Percentiles rank a stretch among this genome's conserved stretches.
These are phyloP conservation scores for Fomitopsis schrenkii DNA, from an alignment of 1,284 basidiomycete species.

Conservation along the genomic window DNA sequence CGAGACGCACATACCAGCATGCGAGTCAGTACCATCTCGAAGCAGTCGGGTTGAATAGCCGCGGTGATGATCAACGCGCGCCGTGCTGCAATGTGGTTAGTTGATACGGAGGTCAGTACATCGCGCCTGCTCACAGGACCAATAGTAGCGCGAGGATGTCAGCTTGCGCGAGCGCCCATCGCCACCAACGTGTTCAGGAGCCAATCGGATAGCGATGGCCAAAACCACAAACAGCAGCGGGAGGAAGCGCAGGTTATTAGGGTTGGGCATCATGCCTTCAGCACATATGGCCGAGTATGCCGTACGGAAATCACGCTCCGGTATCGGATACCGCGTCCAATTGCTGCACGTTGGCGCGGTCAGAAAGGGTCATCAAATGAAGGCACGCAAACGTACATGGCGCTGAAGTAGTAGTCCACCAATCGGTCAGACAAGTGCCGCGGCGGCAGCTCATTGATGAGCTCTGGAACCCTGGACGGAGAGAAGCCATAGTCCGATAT, in stretches of 20 bases:
- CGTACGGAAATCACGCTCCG: constrained; percentile 79
- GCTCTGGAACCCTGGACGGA: constrained; percentile 83
- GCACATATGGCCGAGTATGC: constrained; percentile 80
- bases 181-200: constrained; percentile 81
- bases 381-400: constrained; percentile 50
- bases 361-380: not conserved
- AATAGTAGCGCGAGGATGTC: constrained; percentile 86
- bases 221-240: constrained; percentile 91
- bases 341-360: constrained; percentile 51
- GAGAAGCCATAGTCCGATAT: constrained; percentile 89
- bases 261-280: constrained; percentile 71
- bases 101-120: not conserved
- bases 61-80: constrained; percentile 84
- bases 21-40: constrained; percentile 87
- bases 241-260: constrained; percentile 83
- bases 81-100: constrained; percentile 53
- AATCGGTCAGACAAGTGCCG: constrained; percentile 69
- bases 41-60: constrained; percentile 85
- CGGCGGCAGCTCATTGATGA: constrained; percentile 85
- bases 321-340: constrained; percentile 92
- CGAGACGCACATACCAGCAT: constrained; percentile 59
- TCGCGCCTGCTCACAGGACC: constrained; percentile 71
- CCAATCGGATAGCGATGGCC: constrained; percentile 84
- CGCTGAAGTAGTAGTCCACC: constrained; percentile 71
- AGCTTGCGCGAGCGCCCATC: constrained; percentile 71